Evolutionary conservation across 2,329 filamentous ascomycete genomes (phyloP).

Genomic region (Pyrenochaeta sp.): DNA sequence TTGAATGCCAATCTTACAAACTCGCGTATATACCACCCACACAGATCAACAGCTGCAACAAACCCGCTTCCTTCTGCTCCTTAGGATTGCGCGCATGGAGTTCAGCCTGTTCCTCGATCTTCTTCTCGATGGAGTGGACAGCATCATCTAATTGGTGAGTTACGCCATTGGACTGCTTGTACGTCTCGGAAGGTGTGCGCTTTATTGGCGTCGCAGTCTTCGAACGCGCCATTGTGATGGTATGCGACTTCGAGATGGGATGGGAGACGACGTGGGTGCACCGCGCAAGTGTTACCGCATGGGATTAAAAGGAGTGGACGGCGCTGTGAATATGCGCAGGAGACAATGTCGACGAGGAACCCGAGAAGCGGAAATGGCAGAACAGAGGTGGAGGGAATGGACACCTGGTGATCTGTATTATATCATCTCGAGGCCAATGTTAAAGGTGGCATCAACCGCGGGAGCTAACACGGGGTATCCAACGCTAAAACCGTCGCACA

Average conservation of each 20-base stretch:
- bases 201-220: conserved; percentile 32
- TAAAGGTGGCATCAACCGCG: conserved; percentile 43
- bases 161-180: conserved; percentile 29
- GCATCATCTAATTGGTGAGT: conserved; percentile 32
- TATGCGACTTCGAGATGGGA: neutral
- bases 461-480: conserved; percentile 39
- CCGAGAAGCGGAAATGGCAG: neutral
- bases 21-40: conserved; percentile 96
- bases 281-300: conserved; percentile 1
- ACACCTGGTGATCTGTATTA: conserved; percentile 7
- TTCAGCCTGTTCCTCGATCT: conserved; percentile 40
- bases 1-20: conserved; percentile 67
- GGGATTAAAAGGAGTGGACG: neutral
- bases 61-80: conserved; percentile 59
- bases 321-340: neutral
- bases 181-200: conserved; percentile 36
- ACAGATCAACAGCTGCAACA: conserved; percentile 80
- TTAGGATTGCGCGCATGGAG: conserved; percentile 40
- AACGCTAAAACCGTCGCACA: conserved; percentile 22
- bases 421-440: conserved; percentile 19
- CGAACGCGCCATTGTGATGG: conserved; percentile 36
- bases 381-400: conserved; percentile 4
- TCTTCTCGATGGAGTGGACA: conserved; percentile 37
- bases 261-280: too few relatives aligned
- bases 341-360: neutral